Evolutionary conservation across 2,329 filamentous ascomycete species (phyloP).

Genomic region (Aspergillus ochraceus): DNA sequence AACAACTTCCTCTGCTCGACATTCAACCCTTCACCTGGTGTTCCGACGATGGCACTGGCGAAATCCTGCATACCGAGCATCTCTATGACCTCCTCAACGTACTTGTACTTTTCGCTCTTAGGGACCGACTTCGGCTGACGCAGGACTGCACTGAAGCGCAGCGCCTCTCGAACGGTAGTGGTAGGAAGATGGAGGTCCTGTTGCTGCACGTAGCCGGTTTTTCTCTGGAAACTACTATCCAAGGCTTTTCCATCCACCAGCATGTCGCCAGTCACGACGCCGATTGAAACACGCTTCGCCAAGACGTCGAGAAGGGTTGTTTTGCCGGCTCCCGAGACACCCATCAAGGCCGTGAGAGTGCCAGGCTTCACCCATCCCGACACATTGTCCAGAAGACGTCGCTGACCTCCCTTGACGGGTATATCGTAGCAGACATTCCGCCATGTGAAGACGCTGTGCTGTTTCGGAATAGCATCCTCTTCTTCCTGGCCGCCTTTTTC

Average conservation of each 20-base stretch:
- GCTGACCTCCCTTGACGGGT: constrained; percentile 50
- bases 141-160: constrained; percentile 79
- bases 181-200: constrained; percentile 79
- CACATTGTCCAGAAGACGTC: constrained; percentile 56
- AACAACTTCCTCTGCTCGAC: constrained; percentile 68
- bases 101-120: constrained; percentile 72
- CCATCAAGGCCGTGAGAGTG: constrained; percentile 59
- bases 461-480: constrained; percentile 28
- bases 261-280: constrained; percentile 66
- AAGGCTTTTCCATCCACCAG: constrained; percentile 61
- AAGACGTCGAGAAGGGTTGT: constrained; percentile 61
- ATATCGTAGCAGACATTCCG: constrained; percentile 57
- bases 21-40: constrained; percentile 72
- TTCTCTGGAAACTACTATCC: constrained; percentile 61
- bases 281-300: constrained; percentile 59
- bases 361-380: constrained; percentile 58
- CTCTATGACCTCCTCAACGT: constrained; percentile 78
- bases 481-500: constrained; percentile 13
- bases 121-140: constrained; percentile 74
- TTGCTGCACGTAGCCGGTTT: constrained; percentile 68
- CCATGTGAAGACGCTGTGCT: constrained; percentile 52
- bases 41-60: constrained; percentile 81
- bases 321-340: constrained; percentile 64
- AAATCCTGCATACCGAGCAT: constrained; percentile 87
- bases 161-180: constrained; percentile 80